phyloP scores from a whole-genome alignment of 768 basidiomycete species.

The Boletellus emodensis region DNA sequence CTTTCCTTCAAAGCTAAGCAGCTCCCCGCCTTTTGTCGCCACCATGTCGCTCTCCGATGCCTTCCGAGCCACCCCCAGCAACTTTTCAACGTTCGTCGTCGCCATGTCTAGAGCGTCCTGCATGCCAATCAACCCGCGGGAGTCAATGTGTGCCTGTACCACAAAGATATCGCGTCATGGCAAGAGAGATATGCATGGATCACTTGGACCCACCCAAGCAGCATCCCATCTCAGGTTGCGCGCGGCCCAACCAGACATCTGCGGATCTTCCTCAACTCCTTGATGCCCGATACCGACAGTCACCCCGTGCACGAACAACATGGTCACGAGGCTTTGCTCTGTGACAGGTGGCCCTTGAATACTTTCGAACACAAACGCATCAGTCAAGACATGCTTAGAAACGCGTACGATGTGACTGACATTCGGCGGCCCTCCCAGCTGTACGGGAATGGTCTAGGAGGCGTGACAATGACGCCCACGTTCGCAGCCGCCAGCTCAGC shows the following conservation, averaged over 20 bases:
- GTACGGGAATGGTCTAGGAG: conserved; percentile 59
- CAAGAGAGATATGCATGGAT: not conserved
- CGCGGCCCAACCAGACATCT: conserved; percentile 76
- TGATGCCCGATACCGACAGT: conserved; percentile 54
- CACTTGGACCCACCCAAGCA: conserved; percentile 81
- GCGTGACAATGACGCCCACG: conserved; percentile 68
- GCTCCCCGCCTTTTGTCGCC: conserved; percentile 36
- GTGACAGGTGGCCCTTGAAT: conserved; percentile 65
- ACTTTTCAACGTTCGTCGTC: conserved; percentile 40
- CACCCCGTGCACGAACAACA: conserved; percentile 53
- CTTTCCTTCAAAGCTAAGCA: conserved; percentile 44
- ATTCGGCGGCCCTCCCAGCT: conserved; percentile 65
- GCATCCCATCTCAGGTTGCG: conserved; percentile 84
- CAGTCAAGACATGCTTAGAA: not conserved
- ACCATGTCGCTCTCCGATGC: conserved; percentile 35
- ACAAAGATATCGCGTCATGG: not conserved
- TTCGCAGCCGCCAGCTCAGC: conserved; percentile 47
- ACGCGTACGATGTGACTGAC: conserved; percentile 34
- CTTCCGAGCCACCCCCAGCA: conserved; percentile 34
- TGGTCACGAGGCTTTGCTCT: conserved; percentile 67
- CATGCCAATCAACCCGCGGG: conserved; percentile 38
- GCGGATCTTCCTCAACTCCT: conserved; percentile 50
- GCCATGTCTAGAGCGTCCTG: conserved; percentile 39
- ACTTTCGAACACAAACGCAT: conserved; percentile 29
- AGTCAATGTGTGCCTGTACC: conserved; percentile 32